Base-by-base conservation (phyloP, 352 stramenopile genomes). In the Globisporangium radiosum region DNA sequence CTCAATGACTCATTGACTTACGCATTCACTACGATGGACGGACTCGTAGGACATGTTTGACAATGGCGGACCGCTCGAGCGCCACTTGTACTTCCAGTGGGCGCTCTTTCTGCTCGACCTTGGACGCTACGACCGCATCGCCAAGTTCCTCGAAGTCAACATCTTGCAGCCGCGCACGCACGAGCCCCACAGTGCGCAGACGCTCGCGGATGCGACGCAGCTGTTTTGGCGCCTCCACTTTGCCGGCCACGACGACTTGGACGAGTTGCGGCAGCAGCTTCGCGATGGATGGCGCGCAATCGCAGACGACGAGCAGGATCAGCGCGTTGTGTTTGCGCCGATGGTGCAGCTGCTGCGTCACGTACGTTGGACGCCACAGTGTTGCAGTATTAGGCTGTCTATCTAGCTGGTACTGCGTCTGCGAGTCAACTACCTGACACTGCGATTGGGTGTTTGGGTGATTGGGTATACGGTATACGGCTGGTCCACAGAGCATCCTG, bases 181-280 rank as follows among this genome's bases (percentile, higher is more conserved):
- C 5, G 64, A 88, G 7, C 70, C 54, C n/a, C 77, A 92, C 59
- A 74, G 81, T 7, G 66, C 83, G 13, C 68, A 64, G 5, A 81
- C 73, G n/a, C 61, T 94, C 13, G 77, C 75, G 42, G 81, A 95
- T 36, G 78, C 76, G 1, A 93, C 81, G 8, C 85, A 95, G 61
- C 68, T 95, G 33, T 93, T 87, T 57, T 95, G 85, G 85, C 84
- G 85, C 42, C 68, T 95, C 40, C 79, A 85, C 10, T 91, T 95
- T 58, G 82, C 80, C 8, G 80, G 76, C 5, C 70, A 91, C 25
- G 76, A 91, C 47, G 75, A 25, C 25, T 25, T 71, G 0, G 58
- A 56, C 5, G 67, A 82, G 50, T 57, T 91, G 56, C 70, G 76
- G 19, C 64, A 88, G n/a, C 75, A 83, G 44, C 74, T 92, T 7